Evolutionary conservation across 2,329 filamentous ascomycete species (phyloP), one percentile per base, ranked within the genome.

Genomic region (Paraconiothyrium sp.): DNA sequence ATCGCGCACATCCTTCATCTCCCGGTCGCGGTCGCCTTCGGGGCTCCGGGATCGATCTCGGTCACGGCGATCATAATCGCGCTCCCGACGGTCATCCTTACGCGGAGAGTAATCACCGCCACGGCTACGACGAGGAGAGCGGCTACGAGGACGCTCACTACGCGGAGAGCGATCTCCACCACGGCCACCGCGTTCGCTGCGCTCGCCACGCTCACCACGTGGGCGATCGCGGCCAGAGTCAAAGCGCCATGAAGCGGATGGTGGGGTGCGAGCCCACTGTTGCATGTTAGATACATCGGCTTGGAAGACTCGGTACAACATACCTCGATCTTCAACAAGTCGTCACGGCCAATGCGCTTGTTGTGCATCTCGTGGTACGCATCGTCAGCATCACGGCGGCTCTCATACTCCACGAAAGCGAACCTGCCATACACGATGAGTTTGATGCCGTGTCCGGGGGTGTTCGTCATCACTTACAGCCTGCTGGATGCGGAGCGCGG

Each of bases 351-450:
- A 72, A 99, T 93, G 70, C 94, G 93, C 88, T 97, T 97, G 85
- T 98, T 98, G 79, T 99, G 95, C 95, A 99, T 99, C 84, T 99
- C 95, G 80, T 99, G 93, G 79, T 99, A 99, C 51, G 95, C 95
- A 83, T 99, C 95, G 80, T 99, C 95, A 67, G 95, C 94, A 85
- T 99, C 95, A 72, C 95, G 94, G 74, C 94, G 92, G 80, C 94
- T 96, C 84, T 99, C 95, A 81, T 99, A 99, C 83, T 99, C 95
- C 68, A 99, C 95, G 80, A 99, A 99, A 41, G 95, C 95, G 80
- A 99, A 99, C 71, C 95, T 89, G 67, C 73, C 65, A 62, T 57
- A 63, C 74, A 63, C 62, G 54, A 63, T 62, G 32, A 57, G 52
- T 24, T 39, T 41, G 27, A 37, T 37, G 13, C 32, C 10, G 34